Percentiles rank a stretch among this genome's conserved stretches.
These are phyloP conservation scores for Phlebiopsis gigantea DNA, from an alignment of 768 basidiomycete species.

Conservation along the genomic window DNA sequence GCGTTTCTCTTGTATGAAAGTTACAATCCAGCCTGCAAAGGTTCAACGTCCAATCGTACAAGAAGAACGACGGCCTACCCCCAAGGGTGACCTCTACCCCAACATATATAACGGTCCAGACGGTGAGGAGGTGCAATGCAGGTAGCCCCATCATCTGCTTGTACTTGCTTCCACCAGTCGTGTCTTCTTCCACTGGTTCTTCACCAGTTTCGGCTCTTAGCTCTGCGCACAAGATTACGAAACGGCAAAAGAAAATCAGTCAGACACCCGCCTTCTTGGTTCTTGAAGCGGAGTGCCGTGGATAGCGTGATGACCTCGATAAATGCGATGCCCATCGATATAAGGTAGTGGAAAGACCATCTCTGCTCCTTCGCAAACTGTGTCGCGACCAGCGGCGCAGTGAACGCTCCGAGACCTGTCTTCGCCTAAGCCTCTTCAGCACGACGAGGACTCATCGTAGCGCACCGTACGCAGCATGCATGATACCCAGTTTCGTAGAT, in stretches of 20 bases:
- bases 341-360: slow-evolving; percentile 42
- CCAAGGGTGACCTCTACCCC: slow-evolving; percentile 40
- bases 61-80: slow-evolving; percentile 20
- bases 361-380: slow-evolving; percentile 35
- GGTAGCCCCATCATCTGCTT: slow-evolving; percentile 30
- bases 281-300: slow-evolving; percentile 24
- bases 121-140: slow-evolving; percentile 33
- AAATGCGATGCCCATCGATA: slow-evolving; percentile 25
- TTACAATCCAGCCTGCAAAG: slow-evolving; percentile 39
- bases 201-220: slow-evolving; percentile 25
- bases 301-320: slow-evolving; percentile 15
- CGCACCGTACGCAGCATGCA: slow-evolving; percentile 62
- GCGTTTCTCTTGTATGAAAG: slow-evolving; percentile 35
- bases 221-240: slow-evolving; percentile 8
- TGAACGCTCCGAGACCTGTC: slow-evolving; percentile 42
- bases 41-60: neutral
- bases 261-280: slow-evolving; percentile 26
- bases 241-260: neutral
- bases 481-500: slow-evolving; percentile 57
- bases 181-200: slow-evolving; percentile 26
- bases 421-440: neutral
- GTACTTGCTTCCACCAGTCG: slow-evolving; percentile 24
- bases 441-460: neutral
- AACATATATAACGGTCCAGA: slow-evolving; percentile 37
- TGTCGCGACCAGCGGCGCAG: slow-evolving; percentile 49